A percentile compares a stretch with the other conserved stretches of the same genome.
These are phyloP conservation scores for Cercospora sojina DNA, from an alignment of 2,329 filamentous ascomycete species.

Conservation along the genomic window DNA sequence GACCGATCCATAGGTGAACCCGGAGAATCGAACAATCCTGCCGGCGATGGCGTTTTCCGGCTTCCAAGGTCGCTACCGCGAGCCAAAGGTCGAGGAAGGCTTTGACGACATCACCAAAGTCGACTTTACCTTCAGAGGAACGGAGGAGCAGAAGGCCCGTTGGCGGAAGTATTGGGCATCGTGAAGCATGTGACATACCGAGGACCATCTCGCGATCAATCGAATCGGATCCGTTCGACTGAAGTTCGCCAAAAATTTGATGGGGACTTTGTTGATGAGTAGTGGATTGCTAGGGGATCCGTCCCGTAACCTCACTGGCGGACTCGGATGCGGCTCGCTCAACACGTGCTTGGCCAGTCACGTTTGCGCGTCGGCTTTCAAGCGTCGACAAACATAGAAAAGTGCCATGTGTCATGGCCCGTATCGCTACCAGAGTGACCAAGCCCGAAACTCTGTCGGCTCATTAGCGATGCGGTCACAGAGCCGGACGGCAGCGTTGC, in stretches of 20 bases:
- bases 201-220: not conserved
- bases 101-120: conserved; percentile 77
- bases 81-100: conserved; percentile 72
- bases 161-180: conserved; percentile 76
- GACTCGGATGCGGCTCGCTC: conserved; percentile 9
- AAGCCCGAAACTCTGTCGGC: conserved; percentile 16
- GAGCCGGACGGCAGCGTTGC: conserved; percentile 13
- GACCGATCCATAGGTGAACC: conserved; percentile 63
- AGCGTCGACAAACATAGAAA: conserved; percentile 14
- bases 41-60: conserved; percentile 77
- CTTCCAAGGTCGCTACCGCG: conserved; percentile 70
- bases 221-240: not conserved
- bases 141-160: conserved; percentile 63
- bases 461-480: conserved; percentile 16
- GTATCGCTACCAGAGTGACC: conserved; percentile 7
- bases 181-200: conserved; percentile 19
- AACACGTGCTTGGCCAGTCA: conserved; percentile 14
- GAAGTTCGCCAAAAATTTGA: not conserved
- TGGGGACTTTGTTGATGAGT: not conserved
- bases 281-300: not conserved
- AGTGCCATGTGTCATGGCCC: conserved; percentile 20
- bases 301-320: conserved; percentile 1
- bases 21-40: conserved; percentile 71
- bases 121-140: conserved; percentile 63
- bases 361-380: not conserved